Evolutionary conservation across 139 green algal species (phyloP).

Genomic region (Coelastrella sp.): DNA sequence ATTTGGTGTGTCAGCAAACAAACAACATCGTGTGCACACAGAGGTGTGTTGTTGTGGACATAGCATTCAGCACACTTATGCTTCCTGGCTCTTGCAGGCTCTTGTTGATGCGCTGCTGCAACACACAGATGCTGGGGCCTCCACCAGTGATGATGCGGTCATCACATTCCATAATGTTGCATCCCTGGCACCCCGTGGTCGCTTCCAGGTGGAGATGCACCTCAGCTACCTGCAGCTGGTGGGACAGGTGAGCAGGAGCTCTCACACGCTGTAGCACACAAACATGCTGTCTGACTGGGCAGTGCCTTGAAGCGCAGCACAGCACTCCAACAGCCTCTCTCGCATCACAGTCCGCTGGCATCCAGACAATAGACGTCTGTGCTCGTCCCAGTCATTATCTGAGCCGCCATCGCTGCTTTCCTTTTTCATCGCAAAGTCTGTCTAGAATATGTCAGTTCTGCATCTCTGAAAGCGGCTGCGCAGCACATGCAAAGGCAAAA

Average conservation of each 20-base stretch:
- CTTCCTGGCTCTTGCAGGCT: slow-evolving; percentile 49
- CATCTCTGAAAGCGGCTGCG: no score
- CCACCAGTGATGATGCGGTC: slow-evolving; percentile 74
- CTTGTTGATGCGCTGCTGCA: slow-evolving; percentile 72
- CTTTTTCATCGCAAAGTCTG: background rate
- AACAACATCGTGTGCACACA: no score
- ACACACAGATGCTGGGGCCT: slow-evolving; percentile 70
- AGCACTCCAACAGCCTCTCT: background rate
- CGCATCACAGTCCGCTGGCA: no score
- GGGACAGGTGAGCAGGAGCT: slow-evolving; percentile 65
- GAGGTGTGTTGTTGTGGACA: no score
- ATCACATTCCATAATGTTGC: slow-evolving; percentile 84
- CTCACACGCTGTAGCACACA: background rate
- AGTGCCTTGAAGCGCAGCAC: background rate
- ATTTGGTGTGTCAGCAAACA: background rate
- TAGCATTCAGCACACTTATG: background rate
- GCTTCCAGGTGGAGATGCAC: slow-evolving; percentile 86
- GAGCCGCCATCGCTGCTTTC: background rate
- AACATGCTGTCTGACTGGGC: background rate
- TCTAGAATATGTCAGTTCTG: no score
- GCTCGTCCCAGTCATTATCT: no score
- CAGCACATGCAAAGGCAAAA: no score
- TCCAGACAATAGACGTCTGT: no score
- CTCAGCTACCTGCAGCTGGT: slow-evolving; percentile 70
- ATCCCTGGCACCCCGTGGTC: slow-evolving; percentile 78